phyloP scores from a whole-genome alignment of 1,139 yeast species.

The Debaryomyces nepalensis region DNA sequence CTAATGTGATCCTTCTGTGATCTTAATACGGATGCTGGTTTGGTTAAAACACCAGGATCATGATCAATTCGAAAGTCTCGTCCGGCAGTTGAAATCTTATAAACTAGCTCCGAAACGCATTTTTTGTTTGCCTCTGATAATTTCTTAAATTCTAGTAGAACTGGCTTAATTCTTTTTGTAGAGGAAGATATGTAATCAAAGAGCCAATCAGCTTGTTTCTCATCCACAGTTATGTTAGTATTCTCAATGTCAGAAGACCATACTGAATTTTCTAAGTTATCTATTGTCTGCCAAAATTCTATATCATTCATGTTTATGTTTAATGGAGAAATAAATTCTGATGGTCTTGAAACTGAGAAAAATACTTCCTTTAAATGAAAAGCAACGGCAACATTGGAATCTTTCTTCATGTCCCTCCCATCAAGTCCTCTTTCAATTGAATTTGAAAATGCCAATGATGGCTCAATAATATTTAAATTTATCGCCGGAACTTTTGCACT shows the following conservation, averaged over 20 bases:
- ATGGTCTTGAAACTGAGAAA: conserved; percentile 30
- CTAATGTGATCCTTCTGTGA: conserved; percentile 75
- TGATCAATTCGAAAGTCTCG: conserved; percentile 63
- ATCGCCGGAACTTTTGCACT: conserved; percentile 27
- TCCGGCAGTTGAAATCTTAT: conserved; percentile 66
- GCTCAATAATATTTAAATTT: conserved; percentile 37
- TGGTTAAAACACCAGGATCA: conserved; percentile 88
- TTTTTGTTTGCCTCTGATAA: conserved; percentile 21
- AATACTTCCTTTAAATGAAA: conserved; percentile 37
- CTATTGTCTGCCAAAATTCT: conserved; percentile 49
- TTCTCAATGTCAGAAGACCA: conserved; percentile 42
- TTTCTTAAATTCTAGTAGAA: conserved; percentile 26
- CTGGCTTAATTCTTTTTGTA: conserved; percentile 23
- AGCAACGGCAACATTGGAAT: conserved; percentile 28
- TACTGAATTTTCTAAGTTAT: conserved; percentile 27
- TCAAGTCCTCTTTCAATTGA: conserved; percentile 17
- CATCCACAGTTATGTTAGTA: conserved; percentile 37
- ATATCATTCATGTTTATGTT: conserved; percentile 30
- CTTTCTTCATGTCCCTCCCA: conserved; percentile 10
- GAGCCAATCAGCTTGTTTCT: conserved; percentile 44
- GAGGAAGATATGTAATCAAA: conserved; percentile 30
- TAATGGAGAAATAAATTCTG: conserved; percentile 28
- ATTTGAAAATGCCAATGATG: conserved; percentile 42
- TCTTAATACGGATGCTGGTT: conserved; percentile 82
- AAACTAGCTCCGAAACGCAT: conserved; percentile 48